phyloP scores from a whole-genome alignment of 1,139 yeast species.

The Pneumocystis wakefieldiae region DNA sequence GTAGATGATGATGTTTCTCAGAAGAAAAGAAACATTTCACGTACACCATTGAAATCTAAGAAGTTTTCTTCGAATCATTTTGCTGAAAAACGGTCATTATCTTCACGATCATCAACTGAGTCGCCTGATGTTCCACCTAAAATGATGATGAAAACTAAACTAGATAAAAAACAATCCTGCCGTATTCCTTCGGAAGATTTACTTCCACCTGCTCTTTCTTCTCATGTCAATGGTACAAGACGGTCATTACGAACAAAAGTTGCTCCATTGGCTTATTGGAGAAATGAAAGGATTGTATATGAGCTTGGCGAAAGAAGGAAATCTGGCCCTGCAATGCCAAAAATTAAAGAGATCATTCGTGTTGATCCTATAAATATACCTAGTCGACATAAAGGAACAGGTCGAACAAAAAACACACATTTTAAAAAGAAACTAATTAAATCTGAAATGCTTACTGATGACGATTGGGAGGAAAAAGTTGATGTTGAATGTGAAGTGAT shows the following conservation, averaged over 20 bases:
- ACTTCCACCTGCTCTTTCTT: neutral
- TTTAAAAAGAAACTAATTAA: constrained; percentile 10
- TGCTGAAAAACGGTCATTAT: constrained; percentile 4
- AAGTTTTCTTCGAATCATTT: constrained; percentile 15
- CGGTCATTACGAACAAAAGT: constrained; percentile 51
- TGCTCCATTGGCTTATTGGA: constrained; percentile 73
- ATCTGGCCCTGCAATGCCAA: constrained; percentile 19
- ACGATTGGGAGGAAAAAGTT: constrained; percentile 18
- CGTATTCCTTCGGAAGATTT: neutral
- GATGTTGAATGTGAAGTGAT: constrained; percentile 9
- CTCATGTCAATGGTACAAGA: constrained; percentile 20
- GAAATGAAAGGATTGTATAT: constrained; percentile 62
- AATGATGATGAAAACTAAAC: neutral
- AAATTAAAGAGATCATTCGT: constrained; percentile 19
- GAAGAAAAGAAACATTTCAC: neutral
- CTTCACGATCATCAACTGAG: constrained; percentile 3
- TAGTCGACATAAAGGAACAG: constrained; percentile 17
- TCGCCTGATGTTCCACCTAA: neutral
- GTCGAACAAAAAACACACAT: constrained; percentile 12
- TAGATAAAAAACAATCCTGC: constrained; percentile 1
- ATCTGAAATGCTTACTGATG: constrained; percentile 17
- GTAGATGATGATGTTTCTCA: neutral
- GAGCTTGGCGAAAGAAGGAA: constrained; percentile 27
- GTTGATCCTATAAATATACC: constrained; percentile 17
- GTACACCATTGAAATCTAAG: constrained; percentile 1